phyloP scores from a whole-genome alignment of 2,329 filamentous ascomycete species.

The Macrophomina phaseolina region DNA sequence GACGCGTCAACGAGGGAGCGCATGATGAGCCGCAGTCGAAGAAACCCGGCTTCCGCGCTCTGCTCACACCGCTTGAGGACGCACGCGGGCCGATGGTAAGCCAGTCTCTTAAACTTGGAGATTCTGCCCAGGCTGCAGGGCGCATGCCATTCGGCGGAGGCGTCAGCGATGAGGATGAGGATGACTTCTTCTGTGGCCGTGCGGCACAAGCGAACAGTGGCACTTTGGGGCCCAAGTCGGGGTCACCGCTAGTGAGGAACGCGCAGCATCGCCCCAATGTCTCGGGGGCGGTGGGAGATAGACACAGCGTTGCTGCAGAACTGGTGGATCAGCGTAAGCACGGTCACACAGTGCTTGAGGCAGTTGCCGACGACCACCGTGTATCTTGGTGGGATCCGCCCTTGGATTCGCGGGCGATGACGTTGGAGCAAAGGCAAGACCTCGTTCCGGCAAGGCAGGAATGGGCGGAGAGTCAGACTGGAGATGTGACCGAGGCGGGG shows the following conservation, averaged over 20 bases:
- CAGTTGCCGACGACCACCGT: neutral
- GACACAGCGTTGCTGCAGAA: conserved; percentile 5
- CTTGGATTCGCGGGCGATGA: neutral
- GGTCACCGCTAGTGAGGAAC: neutral
- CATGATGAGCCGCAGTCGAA: neutral
- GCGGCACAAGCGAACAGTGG: neutral
- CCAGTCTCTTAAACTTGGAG: neutral
- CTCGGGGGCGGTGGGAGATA: conserved; percentile 2
- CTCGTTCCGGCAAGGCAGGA: neutral
- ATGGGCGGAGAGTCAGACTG: neutral
- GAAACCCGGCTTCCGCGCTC: neutral
- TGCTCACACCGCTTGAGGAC: neutral
- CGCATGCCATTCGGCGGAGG: neutral
- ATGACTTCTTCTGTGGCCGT: neutral
- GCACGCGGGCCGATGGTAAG: neutral
- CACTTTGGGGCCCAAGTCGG: neutral
- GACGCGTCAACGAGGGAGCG: neutral
- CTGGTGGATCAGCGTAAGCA: neutral
- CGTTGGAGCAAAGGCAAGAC: neutral
- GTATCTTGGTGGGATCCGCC: conserved; percentile 17
- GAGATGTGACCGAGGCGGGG: neutral
- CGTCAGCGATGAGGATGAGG: neutral
- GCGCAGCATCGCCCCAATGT: conserved; percentile 9
- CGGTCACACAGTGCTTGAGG: neutral
- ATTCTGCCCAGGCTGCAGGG: neutral